Base-by-base conservation (phyloP, 306 rosid genomes). In the Cicer pinnatifidum region DNA sequence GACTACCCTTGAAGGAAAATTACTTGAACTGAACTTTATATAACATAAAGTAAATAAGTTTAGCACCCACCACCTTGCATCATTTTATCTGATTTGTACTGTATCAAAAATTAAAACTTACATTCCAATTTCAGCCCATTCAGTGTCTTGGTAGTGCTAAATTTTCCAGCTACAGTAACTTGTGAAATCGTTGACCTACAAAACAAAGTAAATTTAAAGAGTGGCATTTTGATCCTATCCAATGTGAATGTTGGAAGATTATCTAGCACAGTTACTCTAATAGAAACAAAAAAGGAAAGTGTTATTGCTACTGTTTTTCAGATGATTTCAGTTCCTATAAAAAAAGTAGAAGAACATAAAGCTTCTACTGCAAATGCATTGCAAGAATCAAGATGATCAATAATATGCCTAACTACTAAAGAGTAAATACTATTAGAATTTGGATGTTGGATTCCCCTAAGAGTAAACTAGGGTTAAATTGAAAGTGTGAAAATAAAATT, bases 1-100 rank as follows among this genome's bases (percentile, higher is more conserved):
- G 46, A 68, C 75, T 1, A 51, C 44, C 46, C 70, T 48, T 39
- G 35, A 75, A 3, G 9, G 19, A 41, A 11, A 51, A 39, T 9
- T 54, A 51, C 59, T 39, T 15, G 17, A 50, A 76, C 13, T 66
- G 65, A 67, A 71, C 15, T 67, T 76, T 38, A 60, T 54, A 12
- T 37, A 54, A 23, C 39, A 39, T 4, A n/a, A 38, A 52, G 35
- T 1, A 73, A 71, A 8, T 38, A 23, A 76, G 43, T 48, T 43
- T 43, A 59, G 50, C 53, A 73, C 81, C 59, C 80, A 90, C 90
- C 88, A n/a, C n/a, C n/a, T 53, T 45, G 79, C 68, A 76, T 44
- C 81, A 78, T 69, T 80, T 83, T 71, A 63, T 86, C 80, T n/a
- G 67, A 76, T 62, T 76, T 73, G 70, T 59, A 51, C 72, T 86